These are phyloP conservation scores for Saturnispora quitensis DNA, from an alignment of 805 yeast species.

Conservation along the genomic window DNA sequence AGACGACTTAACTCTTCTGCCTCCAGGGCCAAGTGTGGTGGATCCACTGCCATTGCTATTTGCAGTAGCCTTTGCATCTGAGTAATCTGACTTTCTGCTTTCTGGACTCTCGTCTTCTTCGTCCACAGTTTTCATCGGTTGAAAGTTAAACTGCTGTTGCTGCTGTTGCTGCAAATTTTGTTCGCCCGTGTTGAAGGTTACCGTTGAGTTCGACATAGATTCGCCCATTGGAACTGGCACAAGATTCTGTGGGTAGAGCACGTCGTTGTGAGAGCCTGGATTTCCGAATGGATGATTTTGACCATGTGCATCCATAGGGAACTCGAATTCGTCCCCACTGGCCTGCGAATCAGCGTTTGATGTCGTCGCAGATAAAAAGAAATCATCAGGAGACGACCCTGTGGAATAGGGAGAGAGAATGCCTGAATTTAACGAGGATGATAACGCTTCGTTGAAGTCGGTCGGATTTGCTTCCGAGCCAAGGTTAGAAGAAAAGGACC, in stretches of 20 bases:
- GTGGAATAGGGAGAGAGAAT: conserved; percentile 28
- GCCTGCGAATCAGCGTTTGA: conserved; percentile 14
- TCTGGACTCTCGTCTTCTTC: conserved; percentile 9
- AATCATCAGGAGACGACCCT: conserved; percentile 31
- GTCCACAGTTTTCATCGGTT: conserved; percentile 3
- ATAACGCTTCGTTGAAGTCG: conserved; percentile 25
- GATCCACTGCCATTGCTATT: conserved; percentile 7
- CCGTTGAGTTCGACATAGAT: conserved; percentile 23
- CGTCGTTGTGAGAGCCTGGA: conserved; percentile 8
- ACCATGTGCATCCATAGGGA: conserved; percentile 7
- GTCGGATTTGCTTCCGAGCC: conserved; percentile 24
- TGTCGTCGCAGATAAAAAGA: conserved; percentile 19
- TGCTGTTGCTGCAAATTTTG: conserved; percentile 4
- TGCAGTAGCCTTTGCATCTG: conserved; percentile 6
- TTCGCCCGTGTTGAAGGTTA: conserved; percentile 18
- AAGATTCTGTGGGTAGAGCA: conserved; percentile 12
- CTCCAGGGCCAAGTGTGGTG: conserved; percentile 9
- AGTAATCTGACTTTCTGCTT: conserved; percentile 7
- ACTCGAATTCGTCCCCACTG: conserved; percentile 10
- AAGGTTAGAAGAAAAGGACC: conserved; percentile 16
- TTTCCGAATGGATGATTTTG: not conserved
- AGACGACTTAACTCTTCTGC: conserved; percentile 48
- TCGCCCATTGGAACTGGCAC: conserved; percentile 24
- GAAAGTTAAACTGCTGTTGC: conserved; percentile 1
- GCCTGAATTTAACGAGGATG: conserved; percentile 23